Evolutionary conservation across 192 early-diverging fungal species (phyloP), one percentile per base, ranked within the genome.

Genomic region (Chytriomyces sp.): DNA sequence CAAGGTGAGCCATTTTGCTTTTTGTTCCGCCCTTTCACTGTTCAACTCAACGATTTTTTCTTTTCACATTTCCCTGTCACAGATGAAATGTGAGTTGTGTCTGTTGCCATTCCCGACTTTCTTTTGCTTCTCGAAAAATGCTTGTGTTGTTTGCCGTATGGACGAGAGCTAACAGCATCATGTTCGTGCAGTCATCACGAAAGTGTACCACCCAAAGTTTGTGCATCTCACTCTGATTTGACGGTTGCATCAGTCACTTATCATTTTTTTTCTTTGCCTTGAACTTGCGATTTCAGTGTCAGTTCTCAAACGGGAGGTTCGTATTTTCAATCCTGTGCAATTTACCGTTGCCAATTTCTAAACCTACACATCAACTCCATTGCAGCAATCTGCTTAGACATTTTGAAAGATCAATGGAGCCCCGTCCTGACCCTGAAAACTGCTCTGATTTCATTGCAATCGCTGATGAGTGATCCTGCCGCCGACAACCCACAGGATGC

Each of bases 401-500:
- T 88, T 45, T 69, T 88, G 20, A 88, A 88, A 64, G 85, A 88
- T 62, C 78, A 77, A 61, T 88, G 87, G 87, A 84, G 82, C 50
- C 88, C 88, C 20, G 86, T 88, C 5, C 69, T 87, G 43, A 89
- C 88, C 3, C 64, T 89, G 46, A 89, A 89, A 63, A 86, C 88
- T 57, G 82, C 80, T 20, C 70, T 89, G 20, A 82, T 89, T 48
- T 89, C 87, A 7, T 69, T 89, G 3, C 86, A 85, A 67, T 82
- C 84, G 6, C 78, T 89, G 28, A 73, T 89, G 74, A 84, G 77
- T 43, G 85, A 87, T 49, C 83, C 88, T 18, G 86, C 76, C 13
- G 85, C 88, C 0, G 77, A 88, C 64, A 86, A 89, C 64, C 88
- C 88, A 18, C 88, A 88, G 76, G 86, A 85, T 72, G 86, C 84